Base-by-base conservation (phyloP, 495 filamentous ascomycete genomes). In the Penicillium chermesinum region DNA sequence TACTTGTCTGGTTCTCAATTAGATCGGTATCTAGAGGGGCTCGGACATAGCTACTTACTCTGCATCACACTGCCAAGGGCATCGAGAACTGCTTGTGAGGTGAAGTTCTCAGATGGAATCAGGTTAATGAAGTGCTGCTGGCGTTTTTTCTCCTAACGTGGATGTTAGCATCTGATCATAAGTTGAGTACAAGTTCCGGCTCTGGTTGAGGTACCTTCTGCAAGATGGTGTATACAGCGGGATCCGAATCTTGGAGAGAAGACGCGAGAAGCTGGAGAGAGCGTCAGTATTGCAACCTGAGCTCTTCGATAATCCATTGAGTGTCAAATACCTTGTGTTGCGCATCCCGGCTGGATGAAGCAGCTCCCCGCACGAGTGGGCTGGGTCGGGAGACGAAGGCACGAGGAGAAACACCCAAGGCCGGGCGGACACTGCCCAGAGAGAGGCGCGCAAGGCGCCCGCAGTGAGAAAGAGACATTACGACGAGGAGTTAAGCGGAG, bases 41-140 rank as follows among this genome's bases (percentile, higher is more conserved):
- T 13, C 37, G 35, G 32, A 27, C 21, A 39, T 25, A 35, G 18
- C 22, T 27, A 60, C 85, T 44, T 73, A 93, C 88, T 98, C 73
- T 98, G 91, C 93, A 98, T 98, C 19, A 94, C 86, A 76, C 91
- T 96, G 60, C 93, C 93, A 47, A 98, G 74, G 7, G 91, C 90
- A 80, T 97, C 93, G 32, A 96, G 81, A 9, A 98, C 93, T 16
- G 93, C 89, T 65, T 96, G 89, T 13, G 93, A 96, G 8, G 93
- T 97, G 68, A 98, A 97, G 72, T 98, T 98, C 71, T 98, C 93
- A 16, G 93, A 98, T 13, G 93, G 93, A 51, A 98, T 98, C 46
- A 98, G 81, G 72, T 97, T 97, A 69, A 98, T 91, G 66, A 96
- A 97, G 61, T 96, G 87, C 70, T 95, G 91, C 65, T 98, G 93